Conservation (phyloP, 2,329 filamentous ascomycete species). For the Scleromitrula shiraiana region DNA sequence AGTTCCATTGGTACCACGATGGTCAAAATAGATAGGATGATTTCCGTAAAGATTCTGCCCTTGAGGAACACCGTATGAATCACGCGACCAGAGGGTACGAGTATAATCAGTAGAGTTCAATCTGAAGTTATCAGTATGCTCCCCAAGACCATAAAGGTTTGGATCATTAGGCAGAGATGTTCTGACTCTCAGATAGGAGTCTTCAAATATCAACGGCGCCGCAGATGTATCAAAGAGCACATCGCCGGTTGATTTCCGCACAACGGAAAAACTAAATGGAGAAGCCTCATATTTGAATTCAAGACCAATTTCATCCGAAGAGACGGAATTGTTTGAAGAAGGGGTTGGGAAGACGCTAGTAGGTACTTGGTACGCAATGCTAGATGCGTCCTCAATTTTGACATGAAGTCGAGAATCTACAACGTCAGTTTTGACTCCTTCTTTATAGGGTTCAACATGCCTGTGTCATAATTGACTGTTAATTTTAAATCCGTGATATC, state of each 20-base stretch:
- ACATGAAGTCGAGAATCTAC: slow-evolving; percentile 65
- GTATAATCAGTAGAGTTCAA: slow-evolving; percentile 69
- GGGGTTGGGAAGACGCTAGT: too few species aligned
- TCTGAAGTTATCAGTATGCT: slow-evolving; percentile 62
- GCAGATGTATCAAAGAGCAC: slow-evolving; percentile 60
- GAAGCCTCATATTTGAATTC: slow-evolving; percentile 52
- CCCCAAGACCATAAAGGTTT: slow-evolving; percentile 68
- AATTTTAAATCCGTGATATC: slow-evolving; percentile 62
- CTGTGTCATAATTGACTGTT: slow-evolving; percentile 58
- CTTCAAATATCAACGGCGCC: slow-evolving; percentile 60
- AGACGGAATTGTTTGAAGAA: slow-evolving; percentile 27
- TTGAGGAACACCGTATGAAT: slow-evolving; percentile 57
- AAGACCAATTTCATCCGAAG: slow-evolving; percentile 47
- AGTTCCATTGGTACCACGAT: too few species aligned
- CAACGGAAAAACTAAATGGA: slow-evolving; percentile 59
- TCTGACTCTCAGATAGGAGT: slow-evolving; percentile 70
- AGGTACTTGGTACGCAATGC: too few species aligned
- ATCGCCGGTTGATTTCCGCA: slow-evolving; percentile 51
- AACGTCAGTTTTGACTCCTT: too few species aligned
- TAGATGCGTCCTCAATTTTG: slow-evolving; percentile 48
- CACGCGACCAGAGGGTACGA: slow-evolving; percentile 59
- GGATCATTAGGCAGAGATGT: slow-evolving; percentile 60
- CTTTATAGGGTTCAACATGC: too few species aligned
- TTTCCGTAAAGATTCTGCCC: slow-evolving; percentile 55
- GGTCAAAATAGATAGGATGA: slow-evolving; percentile 62